Evolutionary conservation across 1,284 basidiomycete species (phyloP).

Genomic region (Tilletia walkeri): DNA sequence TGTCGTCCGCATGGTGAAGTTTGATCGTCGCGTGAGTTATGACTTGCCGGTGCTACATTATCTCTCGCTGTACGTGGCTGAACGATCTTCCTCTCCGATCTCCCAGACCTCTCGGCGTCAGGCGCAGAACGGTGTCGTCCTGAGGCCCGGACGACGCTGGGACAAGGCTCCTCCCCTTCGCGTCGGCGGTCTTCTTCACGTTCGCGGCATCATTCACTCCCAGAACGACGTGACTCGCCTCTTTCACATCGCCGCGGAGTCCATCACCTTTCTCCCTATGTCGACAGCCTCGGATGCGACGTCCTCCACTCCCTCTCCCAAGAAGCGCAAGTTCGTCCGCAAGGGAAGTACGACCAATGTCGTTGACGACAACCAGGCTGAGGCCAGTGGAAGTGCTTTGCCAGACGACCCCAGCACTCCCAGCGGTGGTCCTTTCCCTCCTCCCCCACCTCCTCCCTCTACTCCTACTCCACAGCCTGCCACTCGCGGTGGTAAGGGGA

Average conservation of each 20-base stretch:
- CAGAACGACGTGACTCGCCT: background rate
- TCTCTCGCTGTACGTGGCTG: too few species aligned
- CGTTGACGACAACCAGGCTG: too few species aligned
- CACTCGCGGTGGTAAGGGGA: too few species aligned
- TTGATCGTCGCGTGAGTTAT: background rate
- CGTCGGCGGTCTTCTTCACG: background rate
- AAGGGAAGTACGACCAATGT: background rate
- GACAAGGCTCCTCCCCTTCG: background rate
- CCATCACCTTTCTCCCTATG: background rate
- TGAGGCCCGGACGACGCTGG: background rate
- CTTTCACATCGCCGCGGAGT: background rate
- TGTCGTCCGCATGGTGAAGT: background rate
- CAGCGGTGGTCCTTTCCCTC: too few species aligned
- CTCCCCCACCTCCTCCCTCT: too few species aligned
- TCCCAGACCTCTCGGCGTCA: background rate
- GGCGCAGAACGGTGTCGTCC: background rate
- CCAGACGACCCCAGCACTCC: too few species aligned
- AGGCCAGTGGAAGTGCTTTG: too few species aligned
- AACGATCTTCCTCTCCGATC: too few species aligned
- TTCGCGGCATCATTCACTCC: background rate
- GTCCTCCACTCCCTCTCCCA: background rate
- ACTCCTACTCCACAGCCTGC: too few species aligned
- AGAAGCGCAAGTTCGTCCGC: constrained; percentile 1
- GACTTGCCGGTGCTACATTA: too few species aligned
- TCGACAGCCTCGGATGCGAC: background rate